A percentile compares a stretch with the other conserved stretches of the same genome.
phyloP scores from a whole-genome alignment of 1,284 basidiomycete species.

The Chondrostereum purpureum region DNA sequence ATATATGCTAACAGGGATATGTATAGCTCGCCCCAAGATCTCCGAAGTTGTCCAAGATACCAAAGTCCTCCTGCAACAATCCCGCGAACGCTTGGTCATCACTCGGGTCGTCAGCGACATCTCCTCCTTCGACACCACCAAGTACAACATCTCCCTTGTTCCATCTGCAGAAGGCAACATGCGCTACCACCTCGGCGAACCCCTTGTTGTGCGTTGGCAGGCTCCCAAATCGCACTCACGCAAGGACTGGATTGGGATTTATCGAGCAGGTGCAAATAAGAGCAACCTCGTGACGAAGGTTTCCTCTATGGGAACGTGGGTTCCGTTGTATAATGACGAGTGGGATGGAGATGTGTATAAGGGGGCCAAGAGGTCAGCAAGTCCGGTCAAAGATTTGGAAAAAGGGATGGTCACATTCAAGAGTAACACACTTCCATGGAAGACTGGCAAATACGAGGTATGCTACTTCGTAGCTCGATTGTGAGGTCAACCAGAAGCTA shows the following conservation, averaged over 20 bases:
- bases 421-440: conserved; percentile 80
- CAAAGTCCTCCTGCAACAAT: conserved; percentile 86
- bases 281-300: conserved; percentile 79
- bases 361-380: conserved; percentile 33
- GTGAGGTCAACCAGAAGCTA: too few relatives aligned
- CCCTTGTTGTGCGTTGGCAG: conserved; percentile 82
- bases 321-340: conserved; percentile 85
- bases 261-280: conserved; percentile 81
- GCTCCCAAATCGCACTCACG: conserved; percentile 85
- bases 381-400: conserved; percentile 33
- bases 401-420: conserved; percentile 74
- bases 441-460: conserved; percentile 83
- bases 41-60: conserved; percentile 89
- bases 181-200: conserved; percentile 86
- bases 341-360: conserved; percentile 85
- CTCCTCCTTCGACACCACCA: conserved; percentile 69
- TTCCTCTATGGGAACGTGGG: conserved; percentile 89
- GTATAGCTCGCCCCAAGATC: conserved; percentile 48
- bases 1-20: too few relatives aligned
- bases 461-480: conserved; percentile 17
- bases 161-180: conserved; percentile 44
- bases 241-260: conserved; percentile 97
- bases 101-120: conserved; percentile 82
- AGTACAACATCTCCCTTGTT: conserved; percentile 67
- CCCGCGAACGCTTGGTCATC: conserved; percentile 83